Percentiles rank a stretch among this genome's conserved stretches.
phyloP scores from a whole-genome alignment of 345 rosid species.

The Pistacia atlantica region DNA sequence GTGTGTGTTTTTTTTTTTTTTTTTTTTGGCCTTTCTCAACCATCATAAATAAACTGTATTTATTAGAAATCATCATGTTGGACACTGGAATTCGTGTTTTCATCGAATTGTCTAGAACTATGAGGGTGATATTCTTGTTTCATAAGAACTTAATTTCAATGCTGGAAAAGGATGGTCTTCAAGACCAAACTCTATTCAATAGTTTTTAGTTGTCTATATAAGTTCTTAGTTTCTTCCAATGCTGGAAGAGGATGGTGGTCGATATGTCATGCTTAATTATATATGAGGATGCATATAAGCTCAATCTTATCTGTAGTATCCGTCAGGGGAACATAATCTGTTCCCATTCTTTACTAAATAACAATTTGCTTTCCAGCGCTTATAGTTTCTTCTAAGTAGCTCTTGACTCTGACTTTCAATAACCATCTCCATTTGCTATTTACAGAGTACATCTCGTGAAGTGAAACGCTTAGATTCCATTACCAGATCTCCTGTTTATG shows the following conservation, averaged over 20 bases:
- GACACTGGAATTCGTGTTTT: too few species aligned
- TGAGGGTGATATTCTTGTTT: too few species aligned
- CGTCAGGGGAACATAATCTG: not conserved
- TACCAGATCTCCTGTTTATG: slow-evolving; percentile 87
- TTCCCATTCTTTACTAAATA: not conserved
- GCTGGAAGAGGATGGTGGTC: too few species aligned
- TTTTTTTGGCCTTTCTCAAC: not conserved
- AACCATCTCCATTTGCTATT: slow-evolving; percentile 13
- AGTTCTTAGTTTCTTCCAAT: not conserved
- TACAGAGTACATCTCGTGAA: slow-evolving; percentile 90
- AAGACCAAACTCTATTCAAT: not conserved
- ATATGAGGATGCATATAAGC: not conserved
- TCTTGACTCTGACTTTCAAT: not conserved
- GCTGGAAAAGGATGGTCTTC: not conserved
- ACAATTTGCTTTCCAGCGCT: not conserved
- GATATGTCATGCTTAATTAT: not conserved
- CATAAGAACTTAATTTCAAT: not conserved
- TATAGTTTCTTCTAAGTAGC: not conserved
- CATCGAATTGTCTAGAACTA: too few species aligned
- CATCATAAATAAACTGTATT: not conserved
- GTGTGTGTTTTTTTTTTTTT: not conserved
- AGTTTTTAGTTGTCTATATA: not conserved
- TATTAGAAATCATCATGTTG: too few species aligned
- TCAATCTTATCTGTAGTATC: not conserved
- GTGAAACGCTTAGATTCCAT: slow-evolving; percentile 91